phyloP scores from a whole-genome alignment of 805 yeast genomes.

The Lipomyces spencermartinsiae region DNA sequence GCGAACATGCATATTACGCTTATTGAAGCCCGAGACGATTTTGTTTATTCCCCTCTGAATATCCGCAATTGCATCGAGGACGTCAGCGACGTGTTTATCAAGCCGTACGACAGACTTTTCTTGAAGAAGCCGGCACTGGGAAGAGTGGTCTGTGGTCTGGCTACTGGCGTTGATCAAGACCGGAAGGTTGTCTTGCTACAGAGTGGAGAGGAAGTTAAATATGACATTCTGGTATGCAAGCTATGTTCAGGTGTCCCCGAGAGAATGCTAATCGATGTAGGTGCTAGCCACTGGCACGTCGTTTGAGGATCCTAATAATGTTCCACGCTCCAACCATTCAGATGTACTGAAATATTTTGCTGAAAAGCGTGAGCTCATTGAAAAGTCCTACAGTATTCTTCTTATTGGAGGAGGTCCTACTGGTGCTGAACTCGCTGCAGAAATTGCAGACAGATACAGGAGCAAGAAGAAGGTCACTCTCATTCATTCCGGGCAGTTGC shows the following conservation, averaged over 20 bases:
- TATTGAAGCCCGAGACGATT: constrained; percentile 25
- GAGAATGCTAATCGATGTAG: not conserved
- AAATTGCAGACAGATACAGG: constrained; percentile 51
- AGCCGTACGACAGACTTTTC: constrained; percentile 29
- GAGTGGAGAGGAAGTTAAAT: constrained; percentile 15
- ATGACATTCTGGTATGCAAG: constrained; percentile 17
- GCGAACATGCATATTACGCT: constrained; percentile 22
- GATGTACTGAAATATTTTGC: constrained; percentile 19
- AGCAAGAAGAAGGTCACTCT: constrained; percentile 46
- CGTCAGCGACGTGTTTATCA: constrained; percentile 19
- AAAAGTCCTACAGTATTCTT: constrained; percentile 49
- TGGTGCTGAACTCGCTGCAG: constrained; percentile 60
- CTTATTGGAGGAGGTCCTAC: constrained; percentile 61
- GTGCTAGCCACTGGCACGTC: constrained; percentile 33
- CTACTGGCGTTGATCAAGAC: constrained; percentile 18
- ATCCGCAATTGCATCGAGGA: constrained; percentile 28
- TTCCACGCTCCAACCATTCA: constrained; percentile 12
- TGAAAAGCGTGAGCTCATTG: constrained; percentile 43
- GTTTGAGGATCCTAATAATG: constrained; percentile 16
- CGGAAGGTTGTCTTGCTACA: constrained; percentile 18
- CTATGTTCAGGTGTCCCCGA: not conserved
- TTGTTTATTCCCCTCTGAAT: constrained; percentile 23
- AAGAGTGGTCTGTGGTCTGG: constrained; percentile 16
- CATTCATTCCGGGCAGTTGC: constrained; percentile 35
- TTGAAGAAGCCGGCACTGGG: constrained; percentile 22